Evolutionary conservation across 225 moss, liverwort and hornwort species (phyloP).

Genomic region (Marchantia polymorpha): DNA sequence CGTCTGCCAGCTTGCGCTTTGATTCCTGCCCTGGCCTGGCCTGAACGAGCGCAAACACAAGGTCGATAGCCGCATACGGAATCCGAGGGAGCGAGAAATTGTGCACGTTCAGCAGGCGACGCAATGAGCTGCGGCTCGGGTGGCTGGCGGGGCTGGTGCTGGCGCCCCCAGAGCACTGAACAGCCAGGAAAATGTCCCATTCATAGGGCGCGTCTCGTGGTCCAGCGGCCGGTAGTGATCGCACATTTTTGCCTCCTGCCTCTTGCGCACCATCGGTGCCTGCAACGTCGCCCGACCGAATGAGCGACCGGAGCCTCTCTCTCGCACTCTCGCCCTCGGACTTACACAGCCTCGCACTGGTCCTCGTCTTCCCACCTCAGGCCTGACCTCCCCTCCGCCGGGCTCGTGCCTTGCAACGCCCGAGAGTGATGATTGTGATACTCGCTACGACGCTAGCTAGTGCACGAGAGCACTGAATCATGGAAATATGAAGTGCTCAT

Average conservation of each 20-base stretch:
- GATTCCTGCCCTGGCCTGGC: too few relatives aligned
- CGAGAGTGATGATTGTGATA: background rate
- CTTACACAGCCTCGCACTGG: background rate
- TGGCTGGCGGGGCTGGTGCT: background rate
- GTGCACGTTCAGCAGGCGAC: background rate
- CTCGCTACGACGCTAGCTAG: background rate
- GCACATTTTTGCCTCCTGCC: background rate
- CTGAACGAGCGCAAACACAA: background rate
- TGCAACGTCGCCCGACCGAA: background rate
- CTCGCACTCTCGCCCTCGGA: background rate
- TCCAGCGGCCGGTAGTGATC: background rate
- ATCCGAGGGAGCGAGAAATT: background rate
- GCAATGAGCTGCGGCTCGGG: background rate
- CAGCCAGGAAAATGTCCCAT: conserved; percentile 9
- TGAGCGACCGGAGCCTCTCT: background rate
- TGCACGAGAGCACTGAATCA: background rate
- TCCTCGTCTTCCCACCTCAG: background rate
- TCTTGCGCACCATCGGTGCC: conserved; percentile 9
- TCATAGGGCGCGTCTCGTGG: background rate
- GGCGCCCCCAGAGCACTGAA: background rate
- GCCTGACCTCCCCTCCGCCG: background rate
- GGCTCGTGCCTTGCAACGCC: background rate
- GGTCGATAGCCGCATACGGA: background rate
- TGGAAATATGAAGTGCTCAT: background rate
- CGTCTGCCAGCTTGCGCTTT: background rate